Evolutionary conservation across 2,329 filamentous ascomycete species (phyloP).

Genomic region (Fusarium vanettenii): DNA sequence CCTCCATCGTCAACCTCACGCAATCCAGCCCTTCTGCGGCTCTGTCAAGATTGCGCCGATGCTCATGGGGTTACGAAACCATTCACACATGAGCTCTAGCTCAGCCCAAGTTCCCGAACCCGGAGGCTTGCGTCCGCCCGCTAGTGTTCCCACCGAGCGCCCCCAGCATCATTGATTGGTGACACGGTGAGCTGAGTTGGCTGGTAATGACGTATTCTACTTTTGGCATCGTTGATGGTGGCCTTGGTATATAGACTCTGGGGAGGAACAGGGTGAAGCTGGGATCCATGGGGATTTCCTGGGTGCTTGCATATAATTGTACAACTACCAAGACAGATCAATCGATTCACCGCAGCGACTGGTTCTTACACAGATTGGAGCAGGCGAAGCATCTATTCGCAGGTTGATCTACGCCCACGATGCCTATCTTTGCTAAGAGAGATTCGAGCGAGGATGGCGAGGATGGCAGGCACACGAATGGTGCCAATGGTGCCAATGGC

Average conservation of each 20-base stretch:
- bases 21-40: slow-evolving; percentile 7
- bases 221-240: slow-evolving; percentile 30
- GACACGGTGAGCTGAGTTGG: slow-evolving; percentile 14
- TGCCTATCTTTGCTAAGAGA: slow-evolving; percentile 50
- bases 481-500: slow-evolving; percentile 13
- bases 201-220: slow-evolving; percentile 42
- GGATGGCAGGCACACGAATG: slow-evolving; percentile 11
- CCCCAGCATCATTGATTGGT: slow-evolving; percentile 29
- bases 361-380: neutral
- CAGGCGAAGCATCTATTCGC: neutral
- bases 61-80: neutral
- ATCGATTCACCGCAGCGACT: neutral
- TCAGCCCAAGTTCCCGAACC: slow-evolving; percentile 13
- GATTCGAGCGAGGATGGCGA: slow-evolving; percentile 35
- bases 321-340: neutral
- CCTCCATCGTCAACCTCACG: neutral
- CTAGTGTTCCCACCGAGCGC: slow-evolving; percentile 23
- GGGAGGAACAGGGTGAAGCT: slow-evolving; percentile 1
- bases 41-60: neutral
- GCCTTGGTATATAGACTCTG: slow-evolving; percentile 28
- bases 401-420: slow-evolving; percentile 21
- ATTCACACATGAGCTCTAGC: slow-evolving; percentile 11
- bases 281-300: neutral
- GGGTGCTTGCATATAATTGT: slow-evolving; percentile 5
- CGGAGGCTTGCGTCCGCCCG: slow-evolving; percentile 35